These are phyloP conservation scores for Hemerocallis citrina DNA, from an alignment of 106 monocot species.

Conservation along the genomic window DNA sequence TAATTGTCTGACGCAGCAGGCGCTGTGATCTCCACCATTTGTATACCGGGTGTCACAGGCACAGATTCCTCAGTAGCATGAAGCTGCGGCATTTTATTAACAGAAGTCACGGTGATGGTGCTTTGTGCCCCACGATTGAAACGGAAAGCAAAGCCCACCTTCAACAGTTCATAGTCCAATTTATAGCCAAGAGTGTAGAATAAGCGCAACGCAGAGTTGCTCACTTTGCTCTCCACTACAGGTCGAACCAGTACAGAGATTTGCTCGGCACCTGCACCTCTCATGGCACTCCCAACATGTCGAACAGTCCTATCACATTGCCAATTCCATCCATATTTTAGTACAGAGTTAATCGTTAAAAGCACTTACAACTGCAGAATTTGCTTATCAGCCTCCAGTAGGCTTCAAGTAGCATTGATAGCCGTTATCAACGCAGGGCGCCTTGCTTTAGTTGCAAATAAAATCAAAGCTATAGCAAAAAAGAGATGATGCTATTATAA, in stretches of 20 bases:
- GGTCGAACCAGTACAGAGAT: conserved; percentile 73
- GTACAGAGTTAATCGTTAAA: no score
- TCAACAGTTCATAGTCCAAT: conserved; percentile 82
- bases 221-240: conserved; percentile 79
- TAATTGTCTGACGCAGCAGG: conserved; percentile 85
- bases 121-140: conserved; percentile 62
- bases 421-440: no score
- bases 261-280: conserved; percentile 91
- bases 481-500: no score
- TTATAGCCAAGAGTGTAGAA: conserved; percentile 87
- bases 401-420: no score
- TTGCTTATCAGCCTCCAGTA: no score
- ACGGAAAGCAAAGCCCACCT: conserved; percentile 72
- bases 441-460: no score
- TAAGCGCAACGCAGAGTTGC: conserved; percentile 75
- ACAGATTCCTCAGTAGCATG: conserved; percentile 82
- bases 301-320: conserved; percentile 57
- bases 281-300: conserved; percentile 92
- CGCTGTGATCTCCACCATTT: conserved; percentile 84
- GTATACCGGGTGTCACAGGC: conserved; percentile 73
- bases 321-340: background rate
- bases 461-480: no score
- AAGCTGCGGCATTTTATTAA: conserved; percentile 62
- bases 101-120: conserved; percentile 64
- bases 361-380: no score